A percentile compares a stretch with the other conserved stretches of the same genome.
Evolutionary conservation across 345 rosid genomes (phyloP).

Genomic region (Eucalyptus pauciflora): DNA sequence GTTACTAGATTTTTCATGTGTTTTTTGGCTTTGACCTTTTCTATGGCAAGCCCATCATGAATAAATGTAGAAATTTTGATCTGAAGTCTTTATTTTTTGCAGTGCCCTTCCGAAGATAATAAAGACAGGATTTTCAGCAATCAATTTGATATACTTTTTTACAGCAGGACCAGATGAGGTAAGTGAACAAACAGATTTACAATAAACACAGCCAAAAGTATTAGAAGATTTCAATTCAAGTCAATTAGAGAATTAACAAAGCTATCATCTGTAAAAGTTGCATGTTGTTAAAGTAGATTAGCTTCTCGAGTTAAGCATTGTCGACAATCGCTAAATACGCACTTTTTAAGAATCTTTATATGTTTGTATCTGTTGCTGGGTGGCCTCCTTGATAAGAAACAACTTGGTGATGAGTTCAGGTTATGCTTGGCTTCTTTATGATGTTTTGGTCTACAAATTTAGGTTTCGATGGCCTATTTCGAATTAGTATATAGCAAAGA

Average conservation of each 20-base stretch:
- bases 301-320: neutral
- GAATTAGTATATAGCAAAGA: neutral
- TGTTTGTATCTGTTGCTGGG: neutral
- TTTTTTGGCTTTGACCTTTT: neutral
- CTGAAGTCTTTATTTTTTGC: constrained; percentile 6
- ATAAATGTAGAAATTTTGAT: neutral
- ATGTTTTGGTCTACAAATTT: neutral
- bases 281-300: neutral
- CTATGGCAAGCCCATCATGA: neutral
- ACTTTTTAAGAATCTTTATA: neutral
- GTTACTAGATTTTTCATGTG: neutral
- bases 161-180: constrained; percentile 99
- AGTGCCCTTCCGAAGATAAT: constrained; percentile 95
- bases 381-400: neutral
- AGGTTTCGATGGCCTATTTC: neutral
- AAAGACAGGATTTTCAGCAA: constrained; percentile 94
- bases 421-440: neutral
- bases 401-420: neutral
- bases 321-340: neutral
- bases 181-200: neutral
- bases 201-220: neutral
- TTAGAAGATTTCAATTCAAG: neutral
- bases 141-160: constrained; percentile 95
- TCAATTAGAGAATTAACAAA: neutral
- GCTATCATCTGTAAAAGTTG: neutral